Percentiles rank a stretch among this genome's conserved stretches.
Evolutionary conservation across 2,329 filamentous ascomycete species (phyloP).

Genomic region (Aspergillaceae sp.): DNA sequence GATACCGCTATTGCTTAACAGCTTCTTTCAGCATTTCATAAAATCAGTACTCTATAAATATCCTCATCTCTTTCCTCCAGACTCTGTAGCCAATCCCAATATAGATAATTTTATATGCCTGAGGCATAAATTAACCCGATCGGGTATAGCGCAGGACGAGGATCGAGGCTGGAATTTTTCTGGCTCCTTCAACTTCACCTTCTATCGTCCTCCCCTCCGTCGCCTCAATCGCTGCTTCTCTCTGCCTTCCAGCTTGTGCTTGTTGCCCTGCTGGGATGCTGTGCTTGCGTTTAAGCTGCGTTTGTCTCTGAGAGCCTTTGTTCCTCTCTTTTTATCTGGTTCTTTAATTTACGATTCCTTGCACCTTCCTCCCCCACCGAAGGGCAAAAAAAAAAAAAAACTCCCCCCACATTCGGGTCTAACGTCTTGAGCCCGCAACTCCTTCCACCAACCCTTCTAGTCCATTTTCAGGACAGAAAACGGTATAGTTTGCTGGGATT

Average conservation of each 20-base stretch:
- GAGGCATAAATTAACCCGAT: conserved; percentile 5
- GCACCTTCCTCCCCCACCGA: conserved; percentile 9
- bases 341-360: not conserved
- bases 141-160: conserved; percentile 11
- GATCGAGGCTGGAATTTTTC: conserved; percentile 10
- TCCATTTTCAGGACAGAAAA: conserved; percentile 3
- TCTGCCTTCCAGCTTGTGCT: conserved; percentile 5
- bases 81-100: too few species aligned
- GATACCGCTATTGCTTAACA: not conserved
- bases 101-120: conserved; percentile 2
- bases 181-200: conserved; percentile 2
- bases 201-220: not conserved
- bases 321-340: not conserved
- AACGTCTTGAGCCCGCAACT: conserved; percentile 8
- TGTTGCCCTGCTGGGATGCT: conserved; percentile 17
- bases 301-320: conserved; percentile 4
- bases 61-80: too few species aligned
- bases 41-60: too few species aligned
- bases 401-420: conserved; percentile 10
- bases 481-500: not conserved
- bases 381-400: conserved; percentile 11
- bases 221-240: conserved; percentile 16
- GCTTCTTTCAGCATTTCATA: too few species aligned
- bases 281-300: conserved; percentile 13
- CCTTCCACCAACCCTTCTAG: conserved; percentile 8